Evolutionary conservation across 2,329 filamentous ascomycete genomes (phyloP).

Genomic region (Xylogone sp.): DNA sequence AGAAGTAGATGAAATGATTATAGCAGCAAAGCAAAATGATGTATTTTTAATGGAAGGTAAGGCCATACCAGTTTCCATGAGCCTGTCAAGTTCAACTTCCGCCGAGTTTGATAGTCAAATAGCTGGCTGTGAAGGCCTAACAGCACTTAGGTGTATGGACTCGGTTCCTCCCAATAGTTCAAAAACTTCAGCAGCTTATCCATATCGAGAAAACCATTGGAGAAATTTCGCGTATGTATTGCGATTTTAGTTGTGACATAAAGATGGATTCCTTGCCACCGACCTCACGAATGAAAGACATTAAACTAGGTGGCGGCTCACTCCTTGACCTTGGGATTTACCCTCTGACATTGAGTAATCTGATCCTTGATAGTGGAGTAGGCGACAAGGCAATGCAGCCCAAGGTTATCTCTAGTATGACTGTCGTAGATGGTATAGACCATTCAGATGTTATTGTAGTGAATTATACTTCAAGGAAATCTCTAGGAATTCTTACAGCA

Average conservation of each 20-base stretch:
- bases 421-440: constrained; percentile 52
- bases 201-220: constrained; percentile 35
- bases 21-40: constrained; percentile 55
- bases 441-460: constrained; percentile 57
- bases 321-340: constrained; percentile 65
- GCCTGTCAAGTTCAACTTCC: too few species aligned
- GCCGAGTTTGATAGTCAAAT: too few species aligned
- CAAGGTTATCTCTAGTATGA: constrained; percentile 47
- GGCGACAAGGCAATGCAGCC: constrained; percentile 38
- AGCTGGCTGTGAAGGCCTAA: too few species aligned
- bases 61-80: too few species aligned
- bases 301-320: constrained; percentile 59
- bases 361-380: constrained; percentile 47
- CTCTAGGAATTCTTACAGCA: constrained; percentile 44
- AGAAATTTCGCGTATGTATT: constrained; percentile 32
- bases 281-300: constrained; percentile 60
- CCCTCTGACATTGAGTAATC: constrained; percentile 63
- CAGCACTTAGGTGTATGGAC: constrained; percentile 63
- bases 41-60: too few species aligned
- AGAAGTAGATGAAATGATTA: constrained; percentile 53
- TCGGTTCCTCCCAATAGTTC: constrained; percentile 55
- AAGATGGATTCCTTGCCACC: neutral
- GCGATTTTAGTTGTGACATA: constrained; percentile 14
- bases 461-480: constrained; percentile 47
- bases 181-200: constrained; percentile 18